Evolutionary conservation across 768 basidiomycete species (phyloP).

Genomic region (Strobilomyces dryophilus): DNA sequence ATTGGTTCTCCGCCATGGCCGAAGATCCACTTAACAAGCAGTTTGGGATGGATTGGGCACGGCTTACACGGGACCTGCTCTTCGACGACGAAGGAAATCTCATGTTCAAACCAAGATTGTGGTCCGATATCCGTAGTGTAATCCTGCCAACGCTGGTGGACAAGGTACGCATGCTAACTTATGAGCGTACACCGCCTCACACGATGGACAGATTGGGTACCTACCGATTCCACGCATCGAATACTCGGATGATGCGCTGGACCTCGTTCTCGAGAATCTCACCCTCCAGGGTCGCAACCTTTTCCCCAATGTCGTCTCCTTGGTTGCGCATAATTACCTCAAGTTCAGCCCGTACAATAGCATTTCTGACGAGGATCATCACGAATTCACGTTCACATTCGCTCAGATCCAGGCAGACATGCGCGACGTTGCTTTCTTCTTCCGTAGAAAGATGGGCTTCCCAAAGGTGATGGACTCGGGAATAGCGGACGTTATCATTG

Average conservation of each 20-base stretch:
- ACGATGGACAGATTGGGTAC: constrained; percentile 53
- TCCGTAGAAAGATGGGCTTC: constrained; percentile 79
- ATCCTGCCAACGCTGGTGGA: constrained; percentile 78
- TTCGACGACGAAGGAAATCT: constrained; percentile 74
- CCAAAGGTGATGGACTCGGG: constrained; percentile 80
- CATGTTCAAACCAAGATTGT: constrained; percentile 83
- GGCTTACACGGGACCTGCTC: constrained; percentile 79
- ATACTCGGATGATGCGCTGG: constrained; percentile 83
- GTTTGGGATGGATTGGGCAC: constrained; percentile 80
- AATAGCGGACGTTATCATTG: constrained; percentile 79
- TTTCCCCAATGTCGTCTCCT: constrained; percentile 71
- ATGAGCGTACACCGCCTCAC: background rate
- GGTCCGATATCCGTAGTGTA: constrained; percentile 83
- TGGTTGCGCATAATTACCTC: constrained; percentile 79
- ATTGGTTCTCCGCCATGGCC: constrained; percentile 83
- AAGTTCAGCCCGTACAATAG: constrained; percentile 76
- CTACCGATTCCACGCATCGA: constrained; percentile 92
- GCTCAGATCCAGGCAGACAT: constrained; percentile 91
- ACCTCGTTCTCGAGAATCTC: constrained; percentile 92
- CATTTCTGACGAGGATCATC: constrained; percentile 55
- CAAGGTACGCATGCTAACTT: constrained; percentile 42
- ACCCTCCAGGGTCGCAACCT: constrained; percentile 85
- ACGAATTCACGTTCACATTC: constrained; percentile 72
- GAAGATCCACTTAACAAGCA: constrained; percentile 80
- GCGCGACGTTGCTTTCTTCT: constrained; percentile 90